A percentile compares a stretch with the other conserved stretches of the same genome.
Conservation (phyloP, 2,329 filamentous ascomycete species). For the Chalaropsis thielavioides region DNA sequence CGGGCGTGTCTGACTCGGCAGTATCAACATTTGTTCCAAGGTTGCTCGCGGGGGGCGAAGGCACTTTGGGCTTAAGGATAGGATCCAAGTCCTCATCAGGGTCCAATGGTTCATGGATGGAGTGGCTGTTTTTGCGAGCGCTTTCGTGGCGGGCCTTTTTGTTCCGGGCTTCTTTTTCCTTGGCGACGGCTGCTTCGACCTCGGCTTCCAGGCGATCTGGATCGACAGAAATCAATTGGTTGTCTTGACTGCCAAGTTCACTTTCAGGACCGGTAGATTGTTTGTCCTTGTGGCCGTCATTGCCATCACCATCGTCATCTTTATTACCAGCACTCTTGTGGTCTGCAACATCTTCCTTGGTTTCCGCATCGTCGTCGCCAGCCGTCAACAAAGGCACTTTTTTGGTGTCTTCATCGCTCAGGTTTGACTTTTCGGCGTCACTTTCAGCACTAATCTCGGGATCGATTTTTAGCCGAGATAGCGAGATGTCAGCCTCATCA, state of each 20-base stretch:
- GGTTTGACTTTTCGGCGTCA: neutral
- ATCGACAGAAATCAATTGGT: conserved; percentile 3
- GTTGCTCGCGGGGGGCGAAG: conserved; percentile 11
- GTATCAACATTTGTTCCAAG: neutral
- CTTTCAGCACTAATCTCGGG: neutral
- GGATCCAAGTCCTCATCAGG: neutral
- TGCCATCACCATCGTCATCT: neutral
- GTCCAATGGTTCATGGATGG: neutral
- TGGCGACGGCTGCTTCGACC: neutral
- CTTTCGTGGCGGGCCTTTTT: neutral
- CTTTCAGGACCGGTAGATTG: neutral
- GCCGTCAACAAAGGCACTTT: neutral
- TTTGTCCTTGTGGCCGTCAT: neutral
- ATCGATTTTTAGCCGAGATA: neutral
- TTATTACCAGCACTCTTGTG: neutral
- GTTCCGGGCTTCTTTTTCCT: neutral
- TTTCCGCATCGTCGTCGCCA: conserved; percentile 6
- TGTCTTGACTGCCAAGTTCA: neutral
- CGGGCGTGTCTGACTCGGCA: neutral
- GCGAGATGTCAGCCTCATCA: neutral
- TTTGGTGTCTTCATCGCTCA: neutral
- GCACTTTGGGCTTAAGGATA: neutral
- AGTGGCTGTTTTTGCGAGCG: neutral
- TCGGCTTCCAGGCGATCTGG: neutral
- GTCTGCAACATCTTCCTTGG: neutral